A percentile compares a stretch with the other conserved stretches of the same genome.
These are phyloP conservation scores for Sistotremastrum suecicum DNA, from an alignment of 768 basidiomycete species.

Conservation along the genomic window DNA sequence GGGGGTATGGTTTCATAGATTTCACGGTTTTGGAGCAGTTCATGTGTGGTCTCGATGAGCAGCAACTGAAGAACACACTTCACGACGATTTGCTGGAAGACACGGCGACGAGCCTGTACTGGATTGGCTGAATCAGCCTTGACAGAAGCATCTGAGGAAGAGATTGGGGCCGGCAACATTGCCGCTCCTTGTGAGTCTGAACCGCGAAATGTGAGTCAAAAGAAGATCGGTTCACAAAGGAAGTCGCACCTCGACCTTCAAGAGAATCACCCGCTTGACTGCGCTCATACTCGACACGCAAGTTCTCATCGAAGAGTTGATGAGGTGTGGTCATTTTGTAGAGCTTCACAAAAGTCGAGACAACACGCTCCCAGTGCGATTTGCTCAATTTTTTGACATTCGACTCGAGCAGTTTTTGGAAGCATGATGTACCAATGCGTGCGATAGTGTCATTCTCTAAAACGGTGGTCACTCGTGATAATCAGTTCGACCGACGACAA, in stretches of 20 bases:
- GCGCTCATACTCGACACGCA: conserved; percentile 73
- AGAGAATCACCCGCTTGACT: conserved; percentile 21
- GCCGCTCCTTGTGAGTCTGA: conserved; percentile 50
- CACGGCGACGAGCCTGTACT: conserved; percentile 56
- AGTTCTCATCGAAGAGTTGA: conserved; percentile 85
- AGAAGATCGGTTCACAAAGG: background rate
- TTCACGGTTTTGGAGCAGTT: conserved; percentile 80
- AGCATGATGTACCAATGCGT: conserved; percentile 91
- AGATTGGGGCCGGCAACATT: conserved; percentile 80
- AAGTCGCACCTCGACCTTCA: background rate
- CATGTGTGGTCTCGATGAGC: conserved; percentile 94
- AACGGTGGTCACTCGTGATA: background rate
- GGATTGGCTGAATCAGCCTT: conserved; percentile 37
- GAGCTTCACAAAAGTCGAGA: conserved; percentile 86
- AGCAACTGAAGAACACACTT: conserved; percentile 97
- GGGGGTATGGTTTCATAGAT: conserved; percentile 93
- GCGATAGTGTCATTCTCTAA: conserved; percentile 96
- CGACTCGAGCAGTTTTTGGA: conserved; percentile 89
- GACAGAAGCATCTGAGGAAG: conserved; percentile 40
- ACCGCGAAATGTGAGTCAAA: conserved; percentile 5
- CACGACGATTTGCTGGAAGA: conserved; percentile 98
- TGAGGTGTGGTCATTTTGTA: conserved; percentile 96
- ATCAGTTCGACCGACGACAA: background rate
- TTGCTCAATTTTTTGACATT: conserved; percentile 81
- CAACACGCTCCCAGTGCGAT: conserved; percentile 80